These are phyloP conservation scores for Clonostachys rosea DNA, from an alignment of 2,329 filamentous ascomycete genomes.

Conservation along the genomic window DNA sequence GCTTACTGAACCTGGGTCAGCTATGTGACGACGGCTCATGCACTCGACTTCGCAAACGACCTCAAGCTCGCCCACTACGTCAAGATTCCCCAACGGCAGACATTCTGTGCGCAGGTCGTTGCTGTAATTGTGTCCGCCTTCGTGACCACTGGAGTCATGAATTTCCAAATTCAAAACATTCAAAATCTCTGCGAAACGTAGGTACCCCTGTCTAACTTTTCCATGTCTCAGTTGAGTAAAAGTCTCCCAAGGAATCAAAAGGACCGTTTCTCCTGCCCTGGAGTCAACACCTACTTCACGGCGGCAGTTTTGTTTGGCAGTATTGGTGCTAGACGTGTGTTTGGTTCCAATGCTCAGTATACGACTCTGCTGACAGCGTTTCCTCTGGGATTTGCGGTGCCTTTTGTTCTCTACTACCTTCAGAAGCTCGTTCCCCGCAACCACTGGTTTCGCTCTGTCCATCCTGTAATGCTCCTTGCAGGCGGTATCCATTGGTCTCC, in stretches of 20 bases:
- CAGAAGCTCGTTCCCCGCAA: conserved; percentile 23
- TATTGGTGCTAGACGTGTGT: conserved; percentile 29
- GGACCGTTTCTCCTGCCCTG: conserved; percentile 17
- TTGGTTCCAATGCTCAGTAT: conserved; percentile 27
- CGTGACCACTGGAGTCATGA: conserved; percentile 23
- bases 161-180: conserved; percentile 24
- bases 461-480: conserved; percentile 33
- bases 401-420: conserved; percentile 22
- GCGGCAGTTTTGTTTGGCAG: conserved; percentile 33
- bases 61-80: conserved; percentile 36
- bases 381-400: conserved; percentile 23
- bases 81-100: conserved; percentile 32
- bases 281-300: conserved; percentile 25
- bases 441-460: conserved; percentile 26
- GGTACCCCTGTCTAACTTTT: no score
- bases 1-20: no score
- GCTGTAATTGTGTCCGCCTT: conserved; percentile 25
- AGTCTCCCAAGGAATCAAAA: conserved; percentile 14
- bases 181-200: no score
- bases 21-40: conserved; percentile 25
- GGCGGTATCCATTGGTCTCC: conserved; percentile 26
- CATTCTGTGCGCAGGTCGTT: conserved; percentile 26
- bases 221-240: no score
- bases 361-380: conserved; percentile 24
- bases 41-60: conserved; percentile 25